Conservation (phyloP, 2,329 filamentous ascomycete genomes). For the Cladosporium halotolerans region DNA sequence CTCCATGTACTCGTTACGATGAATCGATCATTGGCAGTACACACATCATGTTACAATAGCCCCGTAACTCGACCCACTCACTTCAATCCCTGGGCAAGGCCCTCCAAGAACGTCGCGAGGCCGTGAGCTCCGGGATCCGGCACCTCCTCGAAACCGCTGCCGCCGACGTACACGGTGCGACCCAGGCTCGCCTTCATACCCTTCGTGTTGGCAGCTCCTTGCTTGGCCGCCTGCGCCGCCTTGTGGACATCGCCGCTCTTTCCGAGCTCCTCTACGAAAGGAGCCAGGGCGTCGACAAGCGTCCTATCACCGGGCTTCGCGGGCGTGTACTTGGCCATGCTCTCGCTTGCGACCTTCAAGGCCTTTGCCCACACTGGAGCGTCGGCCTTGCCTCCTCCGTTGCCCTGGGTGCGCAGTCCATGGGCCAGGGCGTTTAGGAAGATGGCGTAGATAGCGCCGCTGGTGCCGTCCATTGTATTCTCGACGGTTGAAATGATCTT, state of each 20-base stretch:
- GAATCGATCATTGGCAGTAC: too few species aligned
- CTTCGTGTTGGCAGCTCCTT: slow-evolving; percentile 77
- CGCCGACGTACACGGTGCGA: slow-evolving; percentile 74
- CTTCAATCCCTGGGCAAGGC: slow-evolving; percentile 56
- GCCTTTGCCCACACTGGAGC: slow-evolving; percentile 58
- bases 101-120: slow-evolving; percentile 77
- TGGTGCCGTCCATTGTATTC: slow-evolving; percentile 67
- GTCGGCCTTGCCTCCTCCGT: slow-evolving; percentile 28
- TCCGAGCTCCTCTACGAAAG: slow-evolving; percentile 70
- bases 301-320: slow-evolving; percentile 86
- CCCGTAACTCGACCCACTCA: slow-evolving; percentile 1
- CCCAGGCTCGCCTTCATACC: slow-evolving; percentile 88
- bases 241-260: slow-evolving; percentile 60
- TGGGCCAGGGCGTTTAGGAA: slow-evolving; percentile 81
- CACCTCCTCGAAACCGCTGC: slow-evolving; percentile 64
- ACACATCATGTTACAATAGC: too few species aligned
- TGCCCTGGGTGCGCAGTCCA: slow-evolving; percentile 52
- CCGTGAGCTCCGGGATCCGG: slow-evolving; percentile 71
- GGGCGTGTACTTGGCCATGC: slow-evolving; percentile 77
- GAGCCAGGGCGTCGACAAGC: slow-evolving; percentile 79
- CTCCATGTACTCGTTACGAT: too few species aligned
- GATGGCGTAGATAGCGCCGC: slow-evolving; percentile 75
- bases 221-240: slow-evolving; percentile 68
- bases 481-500: slow-evolving; percentile 60
- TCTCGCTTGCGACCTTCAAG: slow-evolving; percentile 62